Evolutionary conservation across 2,329 filamentous ascomycete genomes (phyloP).

Genomic region (Gremmenia infestans): DNA sequence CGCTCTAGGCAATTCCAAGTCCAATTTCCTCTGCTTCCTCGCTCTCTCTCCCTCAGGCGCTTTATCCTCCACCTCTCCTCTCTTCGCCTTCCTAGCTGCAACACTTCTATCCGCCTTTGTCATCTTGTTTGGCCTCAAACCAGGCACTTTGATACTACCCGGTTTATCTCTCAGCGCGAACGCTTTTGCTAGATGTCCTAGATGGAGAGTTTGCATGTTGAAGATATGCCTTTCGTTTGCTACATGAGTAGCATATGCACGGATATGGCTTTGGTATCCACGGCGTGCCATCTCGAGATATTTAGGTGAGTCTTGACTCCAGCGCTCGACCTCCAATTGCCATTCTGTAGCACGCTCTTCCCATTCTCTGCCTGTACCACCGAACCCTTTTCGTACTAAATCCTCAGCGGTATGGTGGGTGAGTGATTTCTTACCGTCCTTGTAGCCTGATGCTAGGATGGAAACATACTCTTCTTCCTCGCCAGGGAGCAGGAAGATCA

Average conservation of each 20-base stretch:
- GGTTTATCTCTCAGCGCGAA: constrained; percentile 88
- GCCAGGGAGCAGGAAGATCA: constrained; percentile 86
- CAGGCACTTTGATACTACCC: constrained; percentile 64
- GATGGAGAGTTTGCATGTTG: constrained; percentile 83
- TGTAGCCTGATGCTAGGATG: constrained; percentile 37
- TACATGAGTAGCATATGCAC: constrained; percentile 92
- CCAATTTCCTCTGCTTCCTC: constrained; percentile 34
- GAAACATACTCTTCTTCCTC: constrained; percentile 86
- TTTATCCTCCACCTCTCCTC: constrained; percentile 33
- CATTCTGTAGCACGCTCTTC: constrained; percentile 62
- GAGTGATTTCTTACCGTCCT: constrained; percentile 58
- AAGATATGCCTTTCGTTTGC: constrained; percentile 81
- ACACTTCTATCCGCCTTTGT: constrained; percentile 37
- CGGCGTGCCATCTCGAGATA: constrained; percentile 76
- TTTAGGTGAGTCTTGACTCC: constrained; percentile 57
- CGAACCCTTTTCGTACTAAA: constrained; percentile 61
- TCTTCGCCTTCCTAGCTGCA: constrained; percentile 32
- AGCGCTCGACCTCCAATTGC: constrained; percentile 62
- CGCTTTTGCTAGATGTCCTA: constrained; percentile 90
- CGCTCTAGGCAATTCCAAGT: constrained; percentile 36
- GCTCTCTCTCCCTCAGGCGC: constrained; percentile 31
- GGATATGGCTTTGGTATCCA: constrained; percentile 86
- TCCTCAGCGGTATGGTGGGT: constrained; percentile 59
- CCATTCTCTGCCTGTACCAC: constrained; percentile 49
- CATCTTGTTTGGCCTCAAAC: constrained; percentile 38